These are phyloP conservation scores for Symbiodinium pilosum DNA, from an alignment of 73 alveolate species.

Conservation along the genomic window DNA sequence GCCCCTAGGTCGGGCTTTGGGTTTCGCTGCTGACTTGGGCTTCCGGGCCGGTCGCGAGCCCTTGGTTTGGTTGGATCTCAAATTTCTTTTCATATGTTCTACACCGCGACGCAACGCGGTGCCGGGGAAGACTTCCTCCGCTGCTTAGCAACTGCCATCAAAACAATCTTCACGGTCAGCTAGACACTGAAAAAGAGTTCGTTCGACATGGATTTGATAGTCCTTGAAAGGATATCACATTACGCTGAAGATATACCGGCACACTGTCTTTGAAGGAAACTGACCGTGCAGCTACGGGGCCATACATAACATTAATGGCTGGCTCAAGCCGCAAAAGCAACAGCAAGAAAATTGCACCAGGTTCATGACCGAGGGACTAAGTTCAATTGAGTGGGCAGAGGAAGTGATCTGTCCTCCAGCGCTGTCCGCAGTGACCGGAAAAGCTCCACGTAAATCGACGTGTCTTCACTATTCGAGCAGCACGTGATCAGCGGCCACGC, in stretches of 20 bases:
- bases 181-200: no score
- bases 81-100: not conserved
- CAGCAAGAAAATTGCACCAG: no score
- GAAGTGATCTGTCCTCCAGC: not conserved
- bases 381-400: not conserved
- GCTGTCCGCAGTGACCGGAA: not conserved
- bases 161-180: not conserved
- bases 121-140: not conserved
- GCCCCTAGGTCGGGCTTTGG: not conserved
- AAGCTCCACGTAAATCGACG: not conserved
- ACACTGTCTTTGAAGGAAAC: no score
- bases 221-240: no score
- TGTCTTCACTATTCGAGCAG: not conserved
- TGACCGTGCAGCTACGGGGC: no score
- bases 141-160: not conserved
- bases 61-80: not conserved
- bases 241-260: no score
- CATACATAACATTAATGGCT: no score
- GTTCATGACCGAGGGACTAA: not conserved
- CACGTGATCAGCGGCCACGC: not conserved
- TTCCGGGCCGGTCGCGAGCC: not conserved
- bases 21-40: not conserved
- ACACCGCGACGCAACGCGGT: not conserved
- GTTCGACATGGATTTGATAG: no score
- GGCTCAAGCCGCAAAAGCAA: no score